Evolutionary conservation across 2,329 filamentous ascomycete species (phyloP), one percentile per base, ranked within the genome.

Genomic region (Alternaria sp.): DNA sequence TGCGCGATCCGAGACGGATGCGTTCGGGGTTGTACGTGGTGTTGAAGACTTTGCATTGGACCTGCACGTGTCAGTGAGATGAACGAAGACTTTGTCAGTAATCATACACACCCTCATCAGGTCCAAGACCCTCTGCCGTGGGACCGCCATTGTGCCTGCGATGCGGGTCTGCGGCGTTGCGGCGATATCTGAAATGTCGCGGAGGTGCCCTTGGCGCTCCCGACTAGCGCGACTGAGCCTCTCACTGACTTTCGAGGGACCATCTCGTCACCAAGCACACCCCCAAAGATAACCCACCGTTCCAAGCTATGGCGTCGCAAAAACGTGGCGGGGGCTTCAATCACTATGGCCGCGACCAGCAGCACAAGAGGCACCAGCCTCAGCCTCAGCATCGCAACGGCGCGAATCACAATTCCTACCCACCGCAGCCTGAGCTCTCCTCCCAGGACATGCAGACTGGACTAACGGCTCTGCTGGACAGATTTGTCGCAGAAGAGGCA

Each of bases 41-140:
- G 75, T 90, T 90, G 85, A 98, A 99, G 83, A 98, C 88, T 79
- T 90, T 89, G 86, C 93, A 97, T 90, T 94, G 93, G 77, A 88
- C 87, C 94, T 97, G 73, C 10, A 6, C 8, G 10, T 25, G 58
- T 74, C 49, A 74, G 59, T 17, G 17, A 4, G 12, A 11, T 12
- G 4, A 4, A 8, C 36, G 9, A 3, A 40, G 36, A 40, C n/a
- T 7, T 8, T 10, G 4, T 40, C 36, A 40, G 36, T 6, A 40
- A 6, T 4, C 4, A 4, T 40, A 40, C 71, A 49, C 81, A 93
- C 93, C 90, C 93, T 93, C 85, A 95, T 88, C 67, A 97, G 87
- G 77, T 93, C 91, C 51, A 88, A 66, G 32, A 89, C 78, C 51
- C 87, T 84, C 54, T 79, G 80, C 63, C 84, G 83, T 63, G 86